Conservation (phyloP, 2,329 filamentous ascomycete genomes). For the Cladobotryum protrusum region DNA sequence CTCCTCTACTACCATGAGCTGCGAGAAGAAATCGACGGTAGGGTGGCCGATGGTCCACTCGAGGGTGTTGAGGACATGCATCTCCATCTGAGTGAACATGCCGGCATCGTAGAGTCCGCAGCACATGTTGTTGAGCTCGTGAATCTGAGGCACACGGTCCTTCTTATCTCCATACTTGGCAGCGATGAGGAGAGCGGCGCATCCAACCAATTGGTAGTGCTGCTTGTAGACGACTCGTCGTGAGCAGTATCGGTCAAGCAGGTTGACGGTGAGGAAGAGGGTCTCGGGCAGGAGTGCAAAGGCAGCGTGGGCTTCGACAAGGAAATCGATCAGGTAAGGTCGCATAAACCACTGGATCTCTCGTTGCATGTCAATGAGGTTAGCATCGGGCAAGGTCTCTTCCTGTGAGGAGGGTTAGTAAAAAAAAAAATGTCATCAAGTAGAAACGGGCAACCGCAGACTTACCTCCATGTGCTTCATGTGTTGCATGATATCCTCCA, state of each 20-base stretch:
- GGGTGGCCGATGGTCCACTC: slow-evolving; percentile 96
- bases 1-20: slow-evolving; percentile 78
- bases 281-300: slow-evolving; percentile 93
- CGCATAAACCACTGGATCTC: slow-evolving; percentile 99
- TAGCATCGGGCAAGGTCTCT: slow-evolving; percentile 90
- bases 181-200: slow-evolving; percentile 89
- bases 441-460: slow-evolving; percentile 1
- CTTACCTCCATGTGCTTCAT: slow-evolving; percentile 90
- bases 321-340: slow-evolving; percentile 94
- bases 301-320: slow-evolving; percentile 92
- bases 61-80: slow-evolving; percentile 96
- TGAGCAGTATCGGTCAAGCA: slow-evolving; percentile 96
- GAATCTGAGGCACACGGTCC: slow-evolving; percentile 94
- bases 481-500: slow-evolving; percentile 89
- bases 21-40: slow-evolving; percentile 89
- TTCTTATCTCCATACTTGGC: slow-evolving; percentile 99
- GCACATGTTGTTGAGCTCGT: slow-evolving; percentile 98
- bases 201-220: slow-evolving; percentile 96
- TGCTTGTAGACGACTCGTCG: slow-evolving; percentile 97
- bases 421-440: neutral
- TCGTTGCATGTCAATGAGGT: slow-evolving; percentile 96
- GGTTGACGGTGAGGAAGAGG: slow-evolving; percentile 91
- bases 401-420: slow-evolving; percentile 39
- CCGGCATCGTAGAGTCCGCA: slow-evolving; percentile 96
- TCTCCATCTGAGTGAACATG: slow-evolving; percentile 99